Conservation (phyloP, 1,284 basidiomycete species). For the Rhodotorula sp. region DNA sequence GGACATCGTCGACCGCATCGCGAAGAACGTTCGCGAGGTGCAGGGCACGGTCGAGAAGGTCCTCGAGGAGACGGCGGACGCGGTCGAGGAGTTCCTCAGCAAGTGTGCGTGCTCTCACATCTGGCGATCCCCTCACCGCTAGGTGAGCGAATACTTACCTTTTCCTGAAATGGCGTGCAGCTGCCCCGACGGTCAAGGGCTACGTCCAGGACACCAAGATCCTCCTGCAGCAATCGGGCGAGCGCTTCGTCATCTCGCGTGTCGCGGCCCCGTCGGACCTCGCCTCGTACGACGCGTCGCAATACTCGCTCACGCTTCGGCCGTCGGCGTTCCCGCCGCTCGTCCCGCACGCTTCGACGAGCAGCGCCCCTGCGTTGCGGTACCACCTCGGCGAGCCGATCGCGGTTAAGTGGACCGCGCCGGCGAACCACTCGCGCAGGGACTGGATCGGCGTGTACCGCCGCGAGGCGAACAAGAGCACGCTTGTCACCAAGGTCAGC, state of each 20-base stretch:
- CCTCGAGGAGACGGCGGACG: constrained; percentile 85
- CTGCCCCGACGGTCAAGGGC: constrained; percentile 48
- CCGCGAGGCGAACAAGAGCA: constrained; percentile 79
- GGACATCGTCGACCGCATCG: constrained; percentile 66
- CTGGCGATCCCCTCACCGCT: neutral
- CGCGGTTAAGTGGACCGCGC: constrained; percentile 81
- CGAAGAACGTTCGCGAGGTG: constrained; percentile 78
- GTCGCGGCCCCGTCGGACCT: constrained; percentile 70
- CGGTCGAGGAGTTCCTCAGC: constrained; percentile 86
- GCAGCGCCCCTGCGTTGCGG: constrained; percentile 54
- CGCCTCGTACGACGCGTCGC: constrained; percentile 71
- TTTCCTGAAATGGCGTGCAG: neutral
- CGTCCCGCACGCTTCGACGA: constrained; percentile 50
- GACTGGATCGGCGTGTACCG: constrained; percentile 94
- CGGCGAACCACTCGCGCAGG: constrained; percentile 80
- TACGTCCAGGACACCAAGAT: constrained; percentile 84
- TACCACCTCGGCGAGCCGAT: constrained; percentile 93
- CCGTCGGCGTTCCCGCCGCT: constrained; percentile 54
- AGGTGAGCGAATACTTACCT: neutral
- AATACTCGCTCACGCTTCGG: constrained; percentile 70
- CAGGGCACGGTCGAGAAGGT: constrained; percentile 93
- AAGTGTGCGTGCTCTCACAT: constrained; percentile 61
- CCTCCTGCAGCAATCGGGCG: constrained; percentile 84
- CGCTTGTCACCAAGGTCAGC: constrained; percentile 78
- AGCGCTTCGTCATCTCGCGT: constrained; percentile 85